These are phyloP conservation scores for Erodium maritimum DNA, from an alignment of 345 rosid genomes.

Conservation along the genomic window DNA sequence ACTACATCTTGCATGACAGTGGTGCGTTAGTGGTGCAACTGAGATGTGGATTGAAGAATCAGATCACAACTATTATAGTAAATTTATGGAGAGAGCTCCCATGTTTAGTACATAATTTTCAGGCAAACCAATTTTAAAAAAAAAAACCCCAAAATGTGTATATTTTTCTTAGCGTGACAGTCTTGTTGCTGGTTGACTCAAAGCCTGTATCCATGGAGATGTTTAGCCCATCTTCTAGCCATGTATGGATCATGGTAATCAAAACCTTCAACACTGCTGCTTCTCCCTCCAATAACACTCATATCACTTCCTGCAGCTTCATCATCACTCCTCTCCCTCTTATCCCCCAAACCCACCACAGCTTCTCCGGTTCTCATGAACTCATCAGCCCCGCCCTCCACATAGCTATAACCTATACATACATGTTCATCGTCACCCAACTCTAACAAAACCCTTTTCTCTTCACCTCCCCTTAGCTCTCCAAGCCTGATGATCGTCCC, in stretches of 20 bases:
- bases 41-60: no score
- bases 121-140: not conserved
- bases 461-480: slow-evolving; percentile 56
- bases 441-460: slow-evolving; percentile 46
- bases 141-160: slow-evolving; percentile 2
- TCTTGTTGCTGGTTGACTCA: slow-evolving; percentile 11
- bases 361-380: slow-evolving; percentile 51
- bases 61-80: slow-evolving; percentile 2
- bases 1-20: no score
- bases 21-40: no score
- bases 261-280: slow-evolving; percentile 49
- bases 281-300: slow-evolving; percentile 33
- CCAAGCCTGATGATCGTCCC: slow-evolving; percentile 41
- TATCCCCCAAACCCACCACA: slow-evolving; percentile 30
- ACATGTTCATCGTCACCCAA: slow-evolving; percentile 35
- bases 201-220: slow-evolving; percentile 59
- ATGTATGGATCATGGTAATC: slow-evolving; percentile 64
- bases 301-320: slow-evolving; percentile 21
- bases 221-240: slow-evolving; percentile 87
- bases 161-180: not conserved
- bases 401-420: slow-evolving; percentile 51
- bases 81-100: not conserved
- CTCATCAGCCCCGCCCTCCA: slow-evolving; percentile 47
- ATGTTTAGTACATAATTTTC: slow-evolving; percentile 2
- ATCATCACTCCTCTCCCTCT: slow-evolving; percentile 17